Evolutionary conservation across 768 basidiomycete genomes (phyloP), one percentile per base, ranked within the genome.

Genomic region (Calocybe gangraenosa): DNA sequence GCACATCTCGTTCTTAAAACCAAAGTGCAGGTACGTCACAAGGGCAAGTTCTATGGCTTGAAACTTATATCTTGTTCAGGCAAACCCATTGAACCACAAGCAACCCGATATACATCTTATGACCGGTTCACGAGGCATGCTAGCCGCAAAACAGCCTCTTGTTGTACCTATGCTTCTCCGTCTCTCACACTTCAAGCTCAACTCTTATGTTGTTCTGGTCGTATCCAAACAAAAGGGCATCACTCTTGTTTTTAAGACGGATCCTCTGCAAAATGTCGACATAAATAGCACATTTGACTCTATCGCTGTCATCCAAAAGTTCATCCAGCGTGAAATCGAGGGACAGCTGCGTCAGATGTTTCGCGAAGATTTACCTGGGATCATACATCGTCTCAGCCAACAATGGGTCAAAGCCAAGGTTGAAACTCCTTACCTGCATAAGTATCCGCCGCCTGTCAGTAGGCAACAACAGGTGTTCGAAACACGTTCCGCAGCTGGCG

Each of bases 181-280:
- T 11, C 84, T 99, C 3, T 96, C 93, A n/a, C 82, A 91, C 60
- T 91, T 99, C 68, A 84, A 83, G 50, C 84, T 99, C 28, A 84
- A 82, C 56, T 96, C 95, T 23, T 97, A 97, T 59, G 89, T 99
- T 56, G 94, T 98, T 53, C 82, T 99, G 47, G 94, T 98, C 56
- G 91, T 99, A 46, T 97, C 94, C 19, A 89, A 91, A 54, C 91
- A 93, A 62, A 97, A 97, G 60, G 96, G 96, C 34, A 97, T 98
- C 61, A 98, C 96, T 0, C 82, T 99, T 42, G 96, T 98, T 19
- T 99, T 99, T 81, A 98, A 98, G 70, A 98, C 96, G 28, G 96
- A 99, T 66, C 96, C 96, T 1, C 77, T 99, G 31, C 93, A 99
- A 67, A 90, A 92, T 53, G 93, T 99, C 42, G 91, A 98, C 60